Base-by-base conservation (phyloP, 306 rosid species). In the Cicer yamashitae region DNA sequence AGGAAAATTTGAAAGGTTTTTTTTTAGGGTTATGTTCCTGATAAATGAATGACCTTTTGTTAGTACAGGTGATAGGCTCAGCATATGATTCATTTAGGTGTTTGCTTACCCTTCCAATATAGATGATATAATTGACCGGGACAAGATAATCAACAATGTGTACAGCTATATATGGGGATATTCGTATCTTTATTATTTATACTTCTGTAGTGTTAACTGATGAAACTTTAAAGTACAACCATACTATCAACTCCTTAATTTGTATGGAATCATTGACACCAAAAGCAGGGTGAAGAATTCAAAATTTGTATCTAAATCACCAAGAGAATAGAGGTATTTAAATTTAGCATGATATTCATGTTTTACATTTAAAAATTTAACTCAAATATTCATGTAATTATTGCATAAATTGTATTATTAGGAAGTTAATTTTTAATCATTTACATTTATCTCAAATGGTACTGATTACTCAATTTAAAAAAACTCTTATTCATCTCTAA, bases 131-230 rank as follows among this genome's bases (percentile, higher is more conserved):
- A 39, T 67, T 68, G 77, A 76, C 60, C 22, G 48, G 63, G 79
- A 76, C 71, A 58, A 75, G 78, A 74, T 63, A 62, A 73, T 76
- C 81, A 56, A 70, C 75, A 82, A 67, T 89, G 91, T 91, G 88
- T 84, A 83, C 92, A 88, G 94, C 70, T 82, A 78, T 89, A 89
- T 86, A 79, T 77, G 92, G 88, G 86, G 78, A 73, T 75, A 71
- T 76, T 54, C 59, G 30, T 50, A 10, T 68, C 59, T 51, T 58
- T 65, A n/a, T 69, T 78, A 67, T 79, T 87, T 44, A 57, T 67
- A 45, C 52, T 34, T 52, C 20, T 75, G 13, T 47, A 74, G 34
- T 79, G 43, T 70, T 38, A 6, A 71, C 67, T 11, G 44, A 61
- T 67, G 7, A 14, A 67, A 58, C 43, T 74, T 77, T 66, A 30